Percentiles rank a stretch among this genome's conserved stretches.
phyloP scores from a whole-genome alignment of 129 eudicot species.

The Flaveria trinervia region DNA sequence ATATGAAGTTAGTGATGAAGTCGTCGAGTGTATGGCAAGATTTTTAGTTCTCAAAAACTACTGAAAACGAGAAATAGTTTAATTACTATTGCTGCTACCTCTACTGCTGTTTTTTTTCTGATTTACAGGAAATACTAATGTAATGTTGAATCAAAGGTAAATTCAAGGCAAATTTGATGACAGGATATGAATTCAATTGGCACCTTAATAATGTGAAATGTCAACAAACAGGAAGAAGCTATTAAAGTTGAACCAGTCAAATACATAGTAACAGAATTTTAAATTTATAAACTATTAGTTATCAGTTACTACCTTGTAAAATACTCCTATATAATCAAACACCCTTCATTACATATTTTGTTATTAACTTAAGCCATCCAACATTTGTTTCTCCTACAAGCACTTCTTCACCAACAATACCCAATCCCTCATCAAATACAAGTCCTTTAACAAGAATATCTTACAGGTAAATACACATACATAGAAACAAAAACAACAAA shows the following conservation, averaged over 20 bases:
- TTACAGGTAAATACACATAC: not conserved
- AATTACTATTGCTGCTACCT: not conserved
- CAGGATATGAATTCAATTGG: not conserved
- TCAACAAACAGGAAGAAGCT: not conserved
- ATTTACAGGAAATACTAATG: not conserved
- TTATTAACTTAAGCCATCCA: conserved; percentile 1
- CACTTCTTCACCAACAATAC: not conserved
- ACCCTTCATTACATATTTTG: not conserved
- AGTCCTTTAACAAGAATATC: not conserved
- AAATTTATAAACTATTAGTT: not conserved
- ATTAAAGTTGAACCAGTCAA: not conserved
- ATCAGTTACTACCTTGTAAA: not conserved
- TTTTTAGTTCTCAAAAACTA: not conserved
- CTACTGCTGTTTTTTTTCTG: not conserved
- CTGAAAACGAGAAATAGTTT: conserved; percentile 9
- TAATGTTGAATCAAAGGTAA: not conserved
- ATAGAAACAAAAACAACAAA: not conserved
- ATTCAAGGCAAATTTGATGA: not conserved
- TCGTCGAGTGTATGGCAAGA: conserved; percentile 1
- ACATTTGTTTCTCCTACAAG: conserved; percentile 2
- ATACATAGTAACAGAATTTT: not conserved
- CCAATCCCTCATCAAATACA: not conserved
- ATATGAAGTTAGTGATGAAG: conserved; percentile 11
- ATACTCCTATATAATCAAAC: not conserved
- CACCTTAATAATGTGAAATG: not conserved